Evolutionary conservation across 495 filamentous ascomycete species (phyloP).

Genomic region (Penicillium lagena): DNA sequence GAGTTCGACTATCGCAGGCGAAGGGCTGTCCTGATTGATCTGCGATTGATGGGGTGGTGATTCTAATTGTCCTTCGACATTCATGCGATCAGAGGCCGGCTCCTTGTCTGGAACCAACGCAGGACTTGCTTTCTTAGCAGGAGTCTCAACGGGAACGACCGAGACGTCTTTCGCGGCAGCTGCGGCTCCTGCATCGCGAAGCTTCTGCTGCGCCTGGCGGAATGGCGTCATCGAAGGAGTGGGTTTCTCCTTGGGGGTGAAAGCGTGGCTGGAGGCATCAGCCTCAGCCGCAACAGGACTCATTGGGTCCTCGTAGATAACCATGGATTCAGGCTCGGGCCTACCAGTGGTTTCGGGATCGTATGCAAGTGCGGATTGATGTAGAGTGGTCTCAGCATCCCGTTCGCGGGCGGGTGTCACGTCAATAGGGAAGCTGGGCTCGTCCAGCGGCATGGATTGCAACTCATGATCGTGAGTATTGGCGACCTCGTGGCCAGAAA

Average conservation of each 20-base stretch:
- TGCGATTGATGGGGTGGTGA: slow-evolving; percentile 14
- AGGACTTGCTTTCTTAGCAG: slow-evolving; percentile 4
- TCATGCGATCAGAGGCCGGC: neutral
- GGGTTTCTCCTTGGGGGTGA: slow-evolving; percentile 9
- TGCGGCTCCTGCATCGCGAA: neutral
- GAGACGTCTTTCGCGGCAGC: neutral
- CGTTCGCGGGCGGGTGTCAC: slow-evolving; percentile 2
- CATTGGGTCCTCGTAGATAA: slow-evolving; percentile 41
- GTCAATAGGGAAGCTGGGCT: neutral
- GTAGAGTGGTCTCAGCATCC: slow-evolving; percentile 1
- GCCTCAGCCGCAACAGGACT: slow-evolving; percentile 11
- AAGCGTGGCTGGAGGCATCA: slow-evolving; percentile 1
- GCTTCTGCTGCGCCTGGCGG: neutral
- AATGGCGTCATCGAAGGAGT: neutral
- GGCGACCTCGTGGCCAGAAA: neutral
- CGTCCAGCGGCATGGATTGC: slow-evolving; percentile 8
- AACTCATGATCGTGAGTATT: slow-evolving; percentile 9
- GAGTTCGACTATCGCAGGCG: slow-evolving; percentile 1
- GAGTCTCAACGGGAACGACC: slow-evolving; percentile 1
- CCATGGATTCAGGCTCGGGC: slow-evolving; percentile 17
- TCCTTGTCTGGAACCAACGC: slow-evolving; percentile 9
- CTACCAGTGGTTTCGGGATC: slow-evolving; percentile 7
- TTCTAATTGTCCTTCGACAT: slow-evolving; percentile 7
- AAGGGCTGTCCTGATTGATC: slow-evolving; percentile 14
- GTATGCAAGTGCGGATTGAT: neutral